Evolutionary conservation across 495 filamentous ascomycete genomes (phyloP).

Genomic region (Astrocystis sublimbata): DNA sequence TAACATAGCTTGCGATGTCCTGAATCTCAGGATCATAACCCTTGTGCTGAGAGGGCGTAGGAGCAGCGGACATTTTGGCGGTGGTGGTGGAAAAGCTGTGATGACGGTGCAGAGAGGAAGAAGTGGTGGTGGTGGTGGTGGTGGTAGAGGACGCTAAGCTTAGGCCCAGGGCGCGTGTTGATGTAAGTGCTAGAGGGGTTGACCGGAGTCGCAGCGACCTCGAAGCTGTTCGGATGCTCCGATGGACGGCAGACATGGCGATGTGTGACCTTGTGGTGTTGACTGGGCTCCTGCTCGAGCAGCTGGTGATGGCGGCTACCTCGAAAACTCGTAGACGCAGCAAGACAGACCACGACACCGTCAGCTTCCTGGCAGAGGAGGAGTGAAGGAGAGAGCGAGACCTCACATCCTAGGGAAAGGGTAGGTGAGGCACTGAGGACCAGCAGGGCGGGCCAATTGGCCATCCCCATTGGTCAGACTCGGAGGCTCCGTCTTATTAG

Average conservation of each 20-base stretch:
- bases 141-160: constrained; percentile 23
- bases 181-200: constrained; percentile 22
- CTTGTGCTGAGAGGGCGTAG: constrained; percentile 50
- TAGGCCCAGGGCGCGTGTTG: constrained; percentile 21
- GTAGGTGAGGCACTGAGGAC: not conserved
- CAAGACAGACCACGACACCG: not conserved
- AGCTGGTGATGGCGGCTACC: not conserved
- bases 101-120: constrained; percentile 27
- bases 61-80: constrained; percentile 53
- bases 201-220: constrained; percentile 35
- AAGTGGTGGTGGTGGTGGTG: constrained; percentile 19
- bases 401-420: too few relatives aligned
- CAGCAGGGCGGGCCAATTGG: constrained; percentile 7
- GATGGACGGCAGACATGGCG: constrained; percentile 36
- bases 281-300: not conserved
- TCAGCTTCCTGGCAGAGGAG: not conserved
- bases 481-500: constrained; percentile 9
- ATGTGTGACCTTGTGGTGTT: not conserved
- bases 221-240: constrained; percentile 34
- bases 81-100: constrained; percentile 59
- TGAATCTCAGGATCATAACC: constrained; percentile 87
- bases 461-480: constrained; percentile 8
- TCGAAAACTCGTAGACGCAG: not conserved
- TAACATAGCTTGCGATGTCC: constrained; percentile 92
- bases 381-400: constrained; percentile 2